Conservation (phyloP, 2,329 filamentous ascomycete genomes). For the Monilinia laxa region DNA sequence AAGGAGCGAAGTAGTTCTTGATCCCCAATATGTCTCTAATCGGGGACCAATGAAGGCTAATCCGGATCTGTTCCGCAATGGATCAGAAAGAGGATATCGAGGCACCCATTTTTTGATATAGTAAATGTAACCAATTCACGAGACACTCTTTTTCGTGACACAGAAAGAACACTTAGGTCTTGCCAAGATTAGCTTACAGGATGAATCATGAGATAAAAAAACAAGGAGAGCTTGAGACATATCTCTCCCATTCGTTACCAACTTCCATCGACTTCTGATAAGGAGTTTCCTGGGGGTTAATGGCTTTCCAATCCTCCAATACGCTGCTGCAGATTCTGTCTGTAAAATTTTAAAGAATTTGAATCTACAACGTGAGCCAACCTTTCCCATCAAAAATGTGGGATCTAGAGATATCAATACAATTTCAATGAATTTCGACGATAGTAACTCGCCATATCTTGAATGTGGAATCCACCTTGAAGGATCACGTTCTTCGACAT, state of each 20-base stretch:
- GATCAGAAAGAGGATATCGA: background rate
- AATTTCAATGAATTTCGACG: background rate
- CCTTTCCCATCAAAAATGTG: background rate
- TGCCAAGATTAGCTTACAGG: background rate
- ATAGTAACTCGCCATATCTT: background rate
- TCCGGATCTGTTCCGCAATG: background rate
- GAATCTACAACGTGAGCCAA: background rate
- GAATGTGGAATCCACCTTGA: background rate
- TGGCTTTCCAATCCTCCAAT: background rate
- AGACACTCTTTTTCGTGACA: background rate
- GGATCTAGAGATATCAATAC: background rate
- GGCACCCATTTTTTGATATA: background rate
- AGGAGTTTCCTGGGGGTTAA: background rate
- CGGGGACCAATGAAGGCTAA: background rate
- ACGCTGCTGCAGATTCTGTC: background rate
- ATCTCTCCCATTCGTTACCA: background rate
- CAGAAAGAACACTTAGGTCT: background rate
- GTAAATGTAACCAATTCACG: background rate
- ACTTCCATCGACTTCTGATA: background rate
- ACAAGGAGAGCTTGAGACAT: background rate
- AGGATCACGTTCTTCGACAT: constrained; percentile 37
- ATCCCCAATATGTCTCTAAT: background rate
- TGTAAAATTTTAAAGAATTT: background rate
- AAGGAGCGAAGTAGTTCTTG: background rate
- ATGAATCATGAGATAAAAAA: background rate